phyloP scores from a whole-genome alignment of 176 grass and related monocot genomes.

The Zizania latifolia region DNA sequence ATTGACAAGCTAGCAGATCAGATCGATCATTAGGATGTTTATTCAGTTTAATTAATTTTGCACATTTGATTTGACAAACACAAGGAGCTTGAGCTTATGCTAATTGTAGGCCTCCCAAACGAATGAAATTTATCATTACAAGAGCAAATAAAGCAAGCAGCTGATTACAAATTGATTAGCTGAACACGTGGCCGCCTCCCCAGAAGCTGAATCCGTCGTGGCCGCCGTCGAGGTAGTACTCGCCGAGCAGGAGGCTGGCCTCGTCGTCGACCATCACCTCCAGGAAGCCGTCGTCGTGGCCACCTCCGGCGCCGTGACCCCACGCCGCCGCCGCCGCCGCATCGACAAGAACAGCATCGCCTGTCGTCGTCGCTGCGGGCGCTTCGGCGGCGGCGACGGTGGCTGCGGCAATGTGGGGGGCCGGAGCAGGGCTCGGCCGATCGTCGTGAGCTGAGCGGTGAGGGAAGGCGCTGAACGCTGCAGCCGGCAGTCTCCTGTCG shows the following conservation, averaged over 20 bases:
- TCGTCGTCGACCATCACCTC: no score
- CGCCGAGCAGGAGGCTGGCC: conserved; percentile 26
- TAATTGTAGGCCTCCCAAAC: not conserved
- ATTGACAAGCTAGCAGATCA: not conserved
- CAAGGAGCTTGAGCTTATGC: not conserved
- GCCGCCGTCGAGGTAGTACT: conserved; percentile 8
- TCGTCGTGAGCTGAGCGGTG: not conserved
- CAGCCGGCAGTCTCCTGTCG: not conserved
- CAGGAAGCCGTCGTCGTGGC: conserved; percentile 13
- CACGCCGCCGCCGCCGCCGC: not conserved
- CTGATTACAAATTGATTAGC: not conserved
- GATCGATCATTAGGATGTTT: not conserved
- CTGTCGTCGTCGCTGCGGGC: not conserved
- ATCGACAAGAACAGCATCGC: not conserved
- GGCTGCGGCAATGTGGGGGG: not conserved
- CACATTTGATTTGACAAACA: not conserved
- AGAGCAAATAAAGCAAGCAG: not conserved
- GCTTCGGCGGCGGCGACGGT: not conserved
- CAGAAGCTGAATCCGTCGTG: conserved; percentile 17
- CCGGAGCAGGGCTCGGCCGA: not conserved
- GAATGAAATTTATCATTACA: not conserved
- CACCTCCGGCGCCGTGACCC: not conserved
- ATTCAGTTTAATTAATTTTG: not conserved
- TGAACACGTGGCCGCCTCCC: conserved; percentile 2
- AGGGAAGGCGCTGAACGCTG: not conserved